phyloP scores from a whole-genome alignment of 1,284 basidiomycete genomes.

The Athelia sp. region DNA sequence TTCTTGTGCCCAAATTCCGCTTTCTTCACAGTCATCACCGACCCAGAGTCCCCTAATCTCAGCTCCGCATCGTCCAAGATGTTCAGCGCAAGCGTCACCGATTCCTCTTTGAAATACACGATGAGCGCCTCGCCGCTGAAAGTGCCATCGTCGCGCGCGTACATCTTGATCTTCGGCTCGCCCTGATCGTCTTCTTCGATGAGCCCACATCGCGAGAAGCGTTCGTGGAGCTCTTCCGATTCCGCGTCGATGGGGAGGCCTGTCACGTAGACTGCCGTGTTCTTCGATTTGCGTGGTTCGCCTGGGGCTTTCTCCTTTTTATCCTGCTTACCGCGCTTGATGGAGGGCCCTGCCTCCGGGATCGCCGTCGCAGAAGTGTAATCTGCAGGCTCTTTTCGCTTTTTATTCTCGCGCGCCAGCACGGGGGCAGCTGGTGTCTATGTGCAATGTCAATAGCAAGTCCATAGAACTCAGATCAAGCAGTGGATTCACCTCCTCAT shows the following conservation, averaged over 20 bases:
- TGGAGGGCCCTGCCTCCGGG: slow-evolving; percentile 42
- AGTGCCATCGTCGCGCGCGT: slow-evolving; percentile 81
- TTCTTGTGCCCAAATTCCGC: slow-evolving; percentile 82
- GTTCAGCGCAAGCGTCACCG: slow-evolving; percentile 80
- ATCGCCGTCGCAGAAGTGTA: slow-evolving; percentile 58
- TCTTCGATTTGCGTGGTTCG: slow-evolving; percentile 58
- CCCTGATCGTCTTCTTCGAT: slow-evolving; percentile 90
- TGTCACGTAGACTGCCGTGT: slow-evolving; percentile 92
- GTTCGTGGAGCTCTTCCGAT: slow-evolving; percentile 67
- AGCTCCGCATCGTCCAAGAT: slow-evolving; percentile 93
- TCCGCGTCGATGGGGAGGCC: slow-evolving; percentile 80
- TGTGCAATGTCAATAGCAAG: slow-evolving; percentile 13
- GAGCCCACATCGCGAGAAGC: slow-evolving; percentile 89
- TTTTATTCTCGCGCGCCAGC: slow-evolving; percentile 73
- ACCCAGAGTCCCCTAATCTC: slow-evolving; percentile 71
- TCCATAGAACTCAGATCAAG: slow-evolving; percentile 11
- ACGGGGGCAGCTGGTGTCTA: slow-evolving; percentile 84
- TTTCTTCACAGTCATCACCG: slow-evolving; percentile 77
- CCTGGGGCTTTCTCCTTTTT: slow-evolving; percentile 32
- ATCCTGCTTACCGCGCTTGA: slow-evolving; percentile 60
- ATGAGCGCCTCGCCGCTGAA: slow-evolving; percentile 96
- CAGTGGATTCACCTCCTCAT: slow-evolving; percentile 71
- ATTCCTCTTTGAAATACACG: slow-evolving; percentile 97
- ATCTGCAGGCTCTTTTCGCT: slow-evolving; percentile 75
- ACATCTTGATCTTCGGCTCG: slow-evolving; percentile 89